A percentile compares a stretch with the other conserved stretches of the same genome.
phyloP scores from a whole-genome alignment of 257 asterid genomes.

The Nicotiana attenuata region DNA sequence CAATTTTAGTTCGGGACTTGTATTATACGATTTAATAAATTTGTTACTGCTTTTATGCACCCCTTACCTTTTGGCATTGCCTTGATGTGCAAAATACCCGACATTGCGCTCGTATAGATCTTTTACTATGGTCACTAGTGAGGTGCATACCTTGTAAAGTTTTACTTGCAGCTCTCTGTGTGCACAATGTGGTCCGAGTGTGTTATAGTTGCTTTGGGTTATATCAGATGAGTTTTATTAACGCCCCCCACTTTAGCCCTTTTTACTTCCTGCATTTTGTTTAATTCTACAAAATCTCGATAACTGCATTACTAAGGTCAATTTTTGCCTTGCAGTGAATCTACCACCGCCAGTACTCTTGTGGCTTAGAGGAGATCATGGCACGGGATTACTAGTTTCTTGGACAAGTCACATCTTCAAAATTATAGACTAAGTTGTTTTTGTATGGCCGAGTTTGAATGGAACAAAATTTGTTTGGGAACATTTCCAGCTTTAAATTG shows the following conservation, averaged over 20 bases:
- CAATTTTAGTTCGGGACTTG: not conserved
- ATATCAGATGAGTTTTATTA: not conserved
- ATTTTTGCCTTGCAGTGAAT: conserved; percentile 25
- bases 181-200: not conserved
- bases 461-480: not conserved
- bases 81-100: not conserved
- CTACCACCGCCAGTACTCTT: conserved; percentile 38
- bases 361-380: conserved; percentile 22
- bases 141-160: not conserved
- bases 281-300: not conserved
- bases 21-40: not conserved
- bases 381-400: not conserved
- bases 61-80: not conserved
- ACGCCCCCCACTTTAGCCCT: not conserved
- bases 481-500: not conserved
- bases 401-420: not conserved
- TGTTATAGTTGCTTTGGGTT: not conserved
- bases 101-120: not conserved
- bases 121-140: too few species aligned
- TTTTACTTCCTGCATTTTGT: not conserved
- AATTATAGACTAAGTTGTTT: not conserved
- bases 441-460: not conserved
- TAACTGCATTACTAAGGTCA: not conserved
- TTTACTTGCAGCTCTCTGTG: not conserved
- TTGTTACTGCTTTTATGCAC: not conserved